Percentiles rank a stretch among this genome's conserved stretches.
Evolutionary conservation across 805 yeast species (phyloP).

Genomic region (Saturnispora sanitii): DNA sequence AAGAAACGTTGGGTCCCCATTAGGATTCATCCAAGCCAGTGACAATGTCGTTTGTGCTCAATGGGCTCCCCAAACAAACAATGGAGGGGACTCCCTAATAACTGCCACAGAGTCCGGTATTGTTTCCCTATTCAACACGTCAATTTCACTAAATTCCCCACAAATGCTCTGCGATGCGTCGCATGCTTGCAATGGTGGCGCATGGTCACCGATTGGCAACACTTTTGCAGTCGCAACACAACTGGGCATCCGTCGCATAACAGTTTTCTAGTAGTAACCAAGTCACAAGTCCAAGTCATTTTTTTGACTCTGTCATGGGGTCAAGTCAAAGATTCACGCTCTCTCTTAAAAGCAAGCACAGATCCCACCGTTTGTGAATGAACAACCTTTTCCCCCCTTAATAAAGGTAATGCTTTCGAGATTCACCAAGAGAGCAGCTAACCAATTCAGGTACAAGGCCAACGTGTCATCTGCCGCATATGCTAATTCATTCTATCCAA

Average conservation of each 20-base stretch:
- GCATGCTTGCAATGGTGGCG: slow-evolving; percentile 2
- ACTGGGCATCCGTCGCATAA: slow-evolving; percentile 7
- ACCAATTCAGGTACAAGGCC: slow-evolving; percentile 26
- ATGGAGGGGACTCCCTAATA: slow-evolving; percentile 45
- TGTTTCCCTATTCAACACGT: slow-evolving; percentile 57
- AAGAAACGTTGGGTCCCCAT: slow-evolving; percentile 80
- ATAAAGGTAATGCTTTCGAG: slow-evolving; percentile 9
- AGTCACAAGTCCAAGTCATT: background rate
- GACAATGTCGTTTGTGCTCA: slow-evolving; percentile 15
- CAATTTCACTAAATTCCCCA: background rate
- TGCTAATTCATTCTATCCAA: slow-evolving; percentile 36
- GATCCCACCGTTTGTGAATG: background rate
- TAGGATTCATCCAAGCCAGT: slow-evolving; percentile 17
- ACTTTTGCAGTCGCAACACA: slow-evolving; percentile 4
- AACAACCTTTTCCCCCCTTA: background rate
- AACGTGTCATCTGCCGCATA: slow-evolving; percentile 50
- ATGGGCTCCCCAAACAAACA: slow-evolving; percentile 81
- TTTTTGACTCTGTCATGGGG: background rate
- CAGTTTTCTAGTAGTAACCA: too few species aligned
- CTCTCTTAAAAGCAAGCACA: background rate
- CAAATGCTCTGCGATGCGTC: slow-evolving; percentile 1
- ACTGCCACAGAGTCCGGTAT: slow-evolving; percentile 70
- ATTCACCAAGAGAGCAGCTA: slow-evolving; percentile 1
- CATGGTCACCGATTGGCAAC: slow-evolving; percentile 6
- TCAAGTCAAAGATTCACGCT: background rate